Percentiles rank a stretch among this genome's conserved stretches.
Evolutionary conservation across 441 rosid species (phyloP).

Genomic region (Croton laevigatus): DNA sequence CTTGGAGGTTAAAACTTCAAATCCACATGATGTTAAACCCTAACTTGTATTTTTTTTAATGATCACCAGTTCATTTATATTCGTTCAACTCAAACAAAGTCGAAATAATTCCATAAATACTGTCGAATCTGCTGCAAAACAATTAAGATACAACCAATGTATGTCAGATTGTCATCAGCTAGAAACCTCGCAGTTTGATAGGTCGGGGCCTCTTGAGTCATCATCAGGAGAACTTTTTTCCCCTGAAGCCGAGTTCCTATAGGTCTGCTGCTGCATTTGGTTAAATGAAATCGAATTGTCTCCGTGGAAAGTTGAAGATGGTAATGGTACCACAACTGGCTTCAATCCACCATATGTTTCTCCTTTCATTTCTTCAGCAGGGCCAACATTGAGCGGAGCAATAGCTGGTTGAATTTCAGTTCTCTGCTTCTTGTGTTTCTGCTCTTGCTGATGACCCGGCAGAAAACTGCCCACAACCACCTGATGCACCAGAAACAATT

Average conservation of each 20-base stretch:
- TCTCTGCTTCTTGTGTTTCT: constrained; percentile 67
- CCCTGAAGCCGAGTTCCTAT: constrained; percentile 33
- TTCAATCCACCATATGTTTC: constrained; percentile 36
- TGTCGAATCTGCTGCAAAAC: constrained; percentile 21
- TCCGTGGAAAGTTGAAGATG: constrained; percentile 41
- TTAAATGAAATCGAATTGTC: constrained; percentile 35
- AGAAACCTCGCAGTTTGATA: constrained; percentile 44
- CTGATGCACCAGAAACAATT: constrained; percentile 38
- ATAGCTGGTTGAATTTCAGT: constrained; percentile 34
- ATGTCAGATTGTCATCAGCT: constrained; percentile 30
- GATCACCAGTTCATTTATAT: constrained; percentile 20
- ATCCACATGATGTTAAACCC: constrained; percentile 28
- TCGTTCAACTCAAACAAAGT: constrained; percentile 19
- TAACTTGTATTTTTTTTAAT: constrained; percentile 13
- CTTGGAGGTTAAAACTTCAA: constrained; percentile 23
- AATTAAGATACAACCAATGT: constrained; percentile 16
- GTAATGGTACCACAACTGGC: constrained; percentile 39
- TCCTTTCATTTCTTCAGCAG: constrained; percentile 40
- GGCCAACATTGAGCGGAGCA: constrained; percentile 26
- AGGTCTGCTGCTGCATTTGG: constrained; percentile 26
- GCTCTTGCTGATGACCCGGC: constrained; percentile 79
- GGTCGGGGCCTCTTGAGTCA: constrained; percentile 47
- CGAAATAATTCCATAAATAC: constrained; percentile 17
- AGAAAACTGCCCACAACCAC: constrained; percentile 89
- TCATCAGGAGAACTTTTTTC: constrained; percentile 37